Evolutionary conservation across 441 rosid genomes (phyloP).

Genomic region (Sinapis alba): DNA sequence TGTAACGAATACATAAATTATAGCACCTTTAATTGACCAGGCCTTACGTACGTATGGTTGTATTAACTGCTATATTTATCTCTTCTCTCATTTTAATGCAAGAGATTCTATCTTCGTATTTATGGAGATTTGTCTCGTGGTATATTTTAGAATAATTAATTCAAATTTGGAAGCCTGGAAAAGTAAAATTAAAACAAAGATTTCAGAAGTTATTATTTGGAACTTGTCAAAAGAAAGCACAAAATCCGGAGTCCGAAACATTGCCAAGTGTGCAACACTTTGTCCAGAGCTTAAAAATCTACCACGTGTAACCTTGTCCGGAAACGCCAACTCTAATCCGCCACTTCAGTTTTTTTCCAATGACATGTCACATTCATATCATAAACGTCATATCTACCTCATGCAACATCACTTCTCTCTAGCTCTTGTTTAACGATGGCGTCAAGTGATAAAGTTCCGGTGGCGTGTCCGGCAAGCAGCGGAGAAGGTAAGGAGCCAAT

Average conservation of each 20-base stretch:
- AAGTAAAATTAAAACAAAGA: not conserved
- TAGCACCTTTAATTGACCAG: too few relatives aligned
- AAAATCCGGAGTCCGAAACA: not conserved
- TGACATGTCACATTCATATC: not conserved
- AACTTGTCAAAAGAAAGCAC: slow-evolving; percentile 25
- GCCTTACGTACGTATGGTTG: too few relatives aligned
- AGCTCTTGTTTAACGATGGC: slow-evolving; percentile 39
- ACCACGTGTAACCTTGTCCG: slow-evolving; percentile 6
- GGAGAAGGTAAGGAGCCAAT: slow-evolving; percentile 42
- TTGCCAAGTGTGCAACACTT: slow-evolving; percentile 32
- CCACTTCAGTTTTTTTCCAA: not conserved
- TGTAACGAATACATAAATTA: too few relatives aligned
- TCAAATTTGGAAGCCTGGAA: not conserved
- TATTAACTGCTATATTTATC: not conserved
- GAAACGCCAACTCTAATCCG: not conserved
- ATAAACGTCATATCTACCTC: not conserved
- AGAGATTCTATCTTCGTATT: not conserved
- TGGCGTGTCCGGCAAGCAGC: slow-evolving; percentile 34
- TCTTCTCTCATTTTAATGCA: not conserved
- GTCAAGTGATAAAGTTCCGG: slow-evolving; percentile 54
- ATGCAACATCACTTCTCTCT: slow-evolving; percentile 10
- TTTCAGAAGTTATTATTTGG: not conserved
- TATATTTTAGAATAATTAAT: not conserved
- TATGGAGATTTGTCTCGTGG: not conserved
- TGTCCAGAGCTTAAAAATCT: not conserved